Percentiles rank a stretch among this genome's conserved stretches.
These are phyloP conservation scores for Copromyces sp. DNA, from an alignment of 495 filamentous ascomycete genomes.

Conservation along the genomic window DNA sequence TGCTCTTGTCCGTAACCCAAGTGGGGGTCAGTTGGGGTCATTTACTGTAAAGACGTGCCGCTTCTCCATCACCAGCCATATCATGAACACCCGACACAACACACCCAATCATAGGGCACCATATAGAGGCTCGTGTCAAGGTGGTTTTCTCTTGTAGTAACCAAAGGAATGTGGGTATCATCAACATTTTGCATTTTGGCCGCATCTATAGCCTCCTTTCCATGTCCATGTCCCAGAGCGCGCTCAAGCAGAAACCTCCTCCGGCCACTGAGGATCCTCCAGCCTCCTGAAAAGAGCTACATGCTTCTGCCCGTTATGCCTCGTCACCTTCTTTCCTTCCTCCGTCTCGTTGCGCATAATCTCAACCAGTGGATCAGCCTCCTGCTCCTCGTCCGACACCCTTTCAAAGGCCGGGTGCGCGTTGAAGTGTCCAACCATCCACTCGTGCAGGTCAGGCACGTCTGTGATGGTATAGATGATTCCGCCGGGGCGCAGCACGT, in stretches of 20 bases:
- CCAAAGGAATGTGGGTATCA: neutral
- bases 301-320: conserved; percentile 81
- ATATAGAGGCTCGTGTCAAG: neutral
- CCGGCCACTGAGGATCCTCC: conserved; percentile 62
- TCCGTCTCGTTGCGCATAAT: conserved; percentile 85
- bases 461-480: conserved; percentile 94
- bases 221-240: neutral
- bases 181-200: neutral
- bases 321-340: conserved; percentile 92
- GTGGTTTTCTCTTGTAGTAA: neutral
- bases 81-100: neutral
- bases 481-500: conserved; percentile 70
- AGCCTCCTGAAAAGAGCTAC: conserved; percentile 75
- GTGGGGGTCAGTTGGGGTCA: neutral
- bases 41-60: neutral
- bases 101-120: neutral
- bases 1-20: neutral
- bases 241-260: neutral
- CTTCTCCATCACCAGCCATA: neutral
- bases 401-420: conserved; percentile 58
- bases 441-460: conserved; percentile 84
- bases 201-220: neutral
- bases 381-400: conserved; percentile 54
- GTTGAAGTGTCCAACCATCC: conserved; percentile 83
- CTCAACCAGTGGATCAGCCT: conserved; percentile 61